Base-by-base conservation (phyloP, 305 asterid species). In the Striga hermonthica region DNA sequence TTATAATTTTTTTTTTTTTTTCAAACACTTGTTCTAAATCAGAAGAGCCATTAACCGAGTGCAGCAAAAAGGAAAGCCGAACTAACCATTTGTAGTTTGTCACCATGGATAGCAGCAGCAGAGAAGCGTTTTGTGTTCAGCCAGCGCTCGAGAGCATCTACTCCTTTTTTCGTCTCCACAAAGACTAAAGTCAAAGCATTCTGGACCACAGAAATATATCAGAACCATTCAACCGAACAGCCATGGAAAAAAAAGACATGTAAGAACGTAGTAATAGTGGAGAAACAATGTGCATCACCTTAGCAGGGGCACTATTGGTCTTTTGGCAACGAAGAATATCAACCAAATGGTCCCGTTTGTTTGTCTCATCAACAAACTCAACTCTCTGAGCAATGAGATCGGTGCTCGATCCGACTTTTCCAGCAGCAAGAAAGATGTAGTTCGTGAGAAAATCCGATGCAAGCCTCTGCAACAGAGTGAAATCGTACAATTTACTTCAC, bases 111-210 rank as follows among this genome's bases (percentile, higher is more conserved):
- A 59, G 91, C 96, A 52, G 79, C 63, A 56, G 94, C 75, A 45
- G 77, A 85, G 65, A 78, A 86, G 9, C 91, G 91, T 52, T 62
- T 75, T 62, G 60, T 67, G 10, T 71, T 72, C 66, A 88, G 54
- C 89, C 89, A 88, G 13, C 58, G 63, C 50, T 88, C 91, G 6
- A 88, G 77, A 2, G 80, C 60, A 77, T 88, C 94, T 1, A 91
- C 94, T 14, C 91, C 96, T 64, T 70, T 78, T 68, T 88, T 88
- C 3, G 96, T 88, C 79, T 88, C 96, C 56, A 88, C 96, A 80
- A 88, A 88, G 12, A 88, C 78, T 1, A 88, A 70, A 5, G 85
- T 86, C 75, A 86, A 71, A 44, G 79, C 62, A 74, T 70, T 75
- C 94, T 86, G 76, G 3, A 3, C 40, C 74, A 37, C 7, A 53